Conservation (phyloP, 495 filamentous ascomycete genomes). For the Saxispiralis lemnorum region DNA sequence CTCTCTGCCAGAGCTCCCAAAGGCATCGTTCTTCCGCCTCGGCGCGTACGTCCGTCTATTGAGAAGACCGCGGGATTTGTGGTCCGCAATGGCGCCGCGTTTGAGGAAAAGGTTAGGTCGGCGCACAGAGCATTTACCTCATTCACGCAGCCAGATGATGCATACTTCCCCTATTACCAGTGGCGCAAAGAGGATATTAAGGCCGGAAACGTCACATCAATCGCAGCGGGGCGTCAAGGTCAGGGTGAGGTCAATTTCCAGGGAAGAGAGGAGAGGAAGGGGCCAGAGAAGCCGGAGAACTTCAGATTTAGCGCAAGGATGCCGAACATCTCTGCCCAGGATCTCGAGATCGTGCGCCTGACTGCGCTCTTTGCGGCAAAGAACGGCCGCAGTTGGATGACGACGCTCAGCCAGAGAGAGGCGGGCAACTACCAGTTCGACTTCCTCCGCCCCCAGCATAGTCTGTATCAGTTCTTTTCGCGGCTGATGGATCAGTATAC, state of each 20-base stretch:
- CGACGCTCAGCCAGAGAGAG: slow-evolving; percentile 69
- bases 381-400: slow-evolving; percentile 81
- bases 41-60: slow-evolving; percentile 63
- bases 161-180: slow-evolving; percentile 73
- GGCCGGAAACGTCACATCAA: slow-evolving; percentile 60
- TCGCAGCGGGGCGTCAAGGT: slow-evolving; percentile 59
- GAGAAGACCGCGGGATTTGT: slow-evolving; percentile 97
- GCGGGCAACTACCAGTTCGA: slow-evolving; percentile 89
- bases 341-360: slow-evolving; percentile 79
- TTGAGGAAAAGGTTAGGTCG: slow-evolving; percentile 74
- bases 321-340: slow-evolving; percentile 90
- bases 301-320: slow-evolving; percentile 92
- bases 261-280: slow-evolving; percentile 44
- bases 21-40: slow-evolving; percentile 71
- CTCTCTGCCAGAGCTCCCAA: slow-evolving; percentile 51
- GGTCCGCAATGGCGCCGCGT: slow-evolving; percentile 59
- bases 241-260: slow-evolving; percentile 15
- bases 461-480: slow-evolving; percentile 84
- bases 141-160: slow-evolving; percentile 64
- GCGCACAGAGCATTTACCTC: slow-evolving; percentile 72
- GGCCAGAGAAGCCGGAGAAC: slow-evolving; percentile 70
- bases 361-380: slow-evolving; percentile 84
- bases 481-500: slow-evolving; percentile 86
- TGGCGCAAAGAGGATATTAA: slow-evolving; percentile 80
- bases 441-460: slow-evolving; percentile 89